Evolutionary conservation across 192 early-diverging fungal species (phyloP).

Genomic region (Glomus cerebriforme): DNA sequence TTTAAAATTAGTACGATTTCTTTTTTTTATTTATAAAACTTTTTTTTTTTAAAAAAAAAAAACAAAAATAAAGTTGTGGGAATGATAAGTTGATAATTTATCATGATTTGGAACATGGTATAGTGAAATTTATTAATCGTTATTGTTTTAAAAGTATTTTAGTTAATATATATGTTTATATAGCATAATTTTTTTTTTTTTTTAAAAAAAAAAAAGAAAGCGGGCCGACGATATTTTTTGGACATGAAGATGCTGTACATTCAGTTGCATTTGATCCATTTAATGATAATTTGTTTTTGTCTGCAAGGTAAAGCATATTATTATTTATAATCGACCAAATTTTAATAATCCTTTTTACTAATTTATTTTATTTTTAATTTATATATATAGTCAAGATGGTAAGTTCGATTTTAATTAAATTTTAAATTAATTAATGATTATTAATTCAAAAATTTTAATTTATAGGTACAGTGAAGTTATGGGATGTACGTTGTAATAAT

Average conservation of each 20-base stretch:
- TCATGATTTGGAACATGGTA: slow-evolving; percentile 2
- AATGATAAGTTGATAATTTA: neutral
- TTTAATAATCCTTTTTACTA: neutral
- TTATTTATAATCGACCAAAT: neutral
- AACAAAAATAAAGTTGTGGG: slow-evolving; percentile 3
- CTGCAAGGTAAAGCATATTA: neutral
- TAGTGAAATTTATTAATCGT: neutral
- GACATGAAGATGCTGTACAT: neutral
- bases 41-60: neutral
- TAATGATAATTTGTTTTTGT: neutral
- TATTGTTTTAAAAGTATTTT: neutral
- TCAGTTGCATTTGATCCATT: slow-evolving; percentile 1
- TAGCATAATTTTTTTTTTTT: neutral
- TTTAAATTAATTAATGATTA: neutral
- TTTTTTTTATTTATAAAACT: neutral
- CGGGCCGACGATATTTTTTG: neutral
- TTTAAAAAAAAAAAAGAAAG: neutral
- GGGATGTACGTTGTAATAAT: neutral
- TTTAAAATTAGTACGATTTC: neutral
- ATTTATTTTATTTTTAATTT: neutral
- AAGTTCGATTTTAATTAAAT: neutral
- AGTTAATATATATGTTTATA: neutral
- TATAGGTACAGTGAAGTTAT: neutral
- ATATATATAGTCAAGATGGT: neutral
- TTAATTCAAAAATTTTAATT: too few relatives aligned